Evolutionary conservation across 176 grass and related monocot genomes (phyloP), one percentile per base, ranked within the genome.

Genomic region (Zizania latifolia): DNA sequence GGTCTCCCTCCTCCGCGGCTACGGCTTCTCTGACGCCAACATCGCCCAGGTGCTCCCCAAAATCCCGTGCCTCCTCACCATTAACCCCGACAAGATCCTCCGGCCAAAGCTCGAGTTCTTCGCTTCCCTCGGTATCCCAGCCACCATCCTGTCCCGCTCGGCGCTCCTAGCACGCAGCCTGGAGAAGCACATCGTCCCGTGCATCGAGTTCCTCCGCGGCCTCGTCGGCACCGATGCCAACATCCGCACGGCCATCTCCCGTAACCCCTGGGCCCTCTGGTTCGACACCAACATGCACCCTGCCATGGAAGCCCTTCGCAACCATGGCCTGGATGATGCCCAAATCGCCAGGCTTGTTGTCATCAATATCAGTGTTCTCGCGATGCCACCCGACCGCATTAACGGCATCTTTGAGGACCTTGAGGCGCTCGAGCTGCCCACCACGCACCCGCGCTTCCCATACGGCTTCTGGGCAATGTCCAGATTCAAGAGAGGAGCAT

Each of bases 21-120:
- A 75, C 55, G 72, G 72, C 37, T 62, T 75, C 56, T 45, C 72
- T 2, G 57, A 75, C 2, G 56, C 37, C 16, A 57, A 75, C 17
- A 19, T 75, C 37, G 41, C 57, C 16, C 56, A 39, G 37, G 43
- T 28, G 24, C 4, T 75, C 38, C 2, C 4, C 5, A 41, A 22
- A 5, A 39, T 12, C 37, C 27, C 72, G 27, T 0, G 6, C 24
- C 57, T 75, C 72, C 57, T 75, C 72, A 30, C 1, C 57, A 30
- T 62, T 10, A 58, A 75, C 30, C 56, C 55, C 57, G 72, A 75
- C 16, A 58, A 57, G 38, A 61, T 39, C 56, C 9, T 75, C 38
- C 57, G 72, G 37, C 72, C 72, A 23, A 75, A 75, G 27, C 72
- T 75, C 57, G 72, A 75, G 5, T 75, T 62, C 57, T 30, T 75